phyloP scores from a whole-genome alignment of 352 stramenopile species.

The Globisporangium paddicum region DNA sequence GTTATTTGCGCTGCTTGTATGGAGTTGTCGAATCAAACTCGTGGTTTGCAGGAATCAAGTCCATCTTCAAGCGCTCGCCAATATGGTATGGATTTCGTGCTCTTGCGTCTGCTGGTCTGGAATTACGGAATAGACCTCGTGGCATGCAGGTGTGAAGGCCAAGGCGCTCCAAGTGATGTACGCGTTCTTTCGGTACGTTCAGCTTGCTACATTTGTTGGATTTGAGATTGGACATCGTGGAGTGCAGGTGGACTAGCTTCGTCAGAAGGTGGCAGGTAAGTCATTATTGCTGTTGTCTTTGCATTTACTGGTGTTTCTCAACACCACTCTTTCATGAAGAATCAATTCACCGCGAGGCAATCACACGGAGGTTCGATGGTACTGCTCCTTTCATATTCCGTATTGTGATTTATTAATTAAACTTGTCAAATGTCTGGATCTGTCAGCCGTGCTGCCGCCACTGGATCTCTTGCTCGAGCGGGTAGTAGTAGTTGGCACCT shows the following conservation, averaged over 20 bases:
- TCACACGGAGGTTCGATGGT: too few relatives aligned
- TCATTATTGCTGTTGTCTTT: neutral
- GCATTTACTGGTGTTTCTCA: conserved; percentile 1
- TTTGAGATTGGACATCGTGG: neutral
- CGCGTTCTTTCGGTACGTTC: neutral
- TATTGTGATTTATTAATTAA: too few relatives aligned
- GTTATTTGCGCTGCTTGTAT: neutral
- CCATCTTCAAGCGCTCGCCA: too few relatives aligned
- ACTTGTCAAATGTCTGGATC: too few relatives aligned
- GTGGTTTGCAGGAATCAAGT: too few relatives aligned
- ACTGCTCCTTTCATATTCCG: too few relatives aligned
- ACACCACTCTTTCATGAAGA: conserved; percentile 6
- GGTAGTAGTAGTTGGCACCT: neutral
- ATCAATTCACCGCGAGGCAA: too few relatives aligned
- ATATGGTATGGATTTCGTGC: too few relatives aligned
- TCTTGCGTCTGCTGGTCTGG: too few relatives aligned
- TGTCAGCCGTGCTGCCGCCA: neutral
- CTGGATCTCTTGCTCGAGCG: neutral
- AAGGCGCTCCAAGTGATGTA: neutral
- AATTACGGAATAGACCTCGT: too few relatives aligned
- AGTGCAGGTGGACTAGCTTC: neutral
- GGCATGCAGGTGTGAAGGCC: neutral
- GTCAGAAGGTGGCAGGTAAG: neutral
- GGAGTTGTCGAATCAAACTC: too few relatives aligned
- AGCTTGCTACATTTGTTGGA: neutral